A percentile compares a stretch with the other conserved stretches of the same genome.
These are phyloP conservation scores for Ashbya aceris DNA, from an alignment of 1,139 yeast species.

Conservation along the genomic window DNA sequence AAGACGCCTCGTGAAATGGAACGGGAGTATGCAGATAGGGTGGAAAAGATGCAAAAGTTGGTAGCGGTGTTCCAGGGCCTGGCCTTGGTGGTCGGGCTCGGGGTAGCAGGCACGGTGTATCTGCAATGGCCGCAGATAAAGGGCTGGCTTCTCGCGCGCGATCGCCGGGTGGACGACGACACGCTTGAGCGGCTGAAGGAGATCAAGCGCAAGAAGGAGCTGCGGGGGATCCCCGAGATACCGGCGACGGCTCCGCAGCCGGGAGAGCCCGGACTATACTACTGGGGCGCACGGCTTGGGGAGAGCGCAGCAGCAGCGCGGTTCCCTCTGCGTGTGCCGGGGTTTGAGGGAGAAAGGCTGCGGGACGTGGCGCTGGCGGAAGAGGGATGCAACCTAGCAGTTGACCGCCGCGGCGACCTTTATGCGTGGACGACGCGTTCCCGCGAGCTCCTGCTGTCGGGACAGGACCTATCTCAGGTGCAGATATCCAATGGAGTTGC, in stretches of 20 bases:
- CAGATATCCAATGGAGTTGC: conserved; percentile 46
- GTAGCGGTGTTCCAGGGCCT: conserved; percentile 21
- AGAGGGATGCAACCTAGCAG: conserved; percentile 47
- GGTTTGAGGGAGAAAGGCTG: conserved; percentile 54
- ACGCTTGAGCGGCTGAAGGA: conserved; percentile 13
- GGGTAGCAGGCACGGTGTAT: conserved; percentile 17
- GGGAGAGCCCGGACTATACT: conserved; percentile 42
- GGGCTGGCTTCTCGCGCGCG: conserved; percentile 19
- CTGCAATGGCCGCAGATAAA: conserved; percentile 22
- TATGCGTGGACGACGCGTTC: conserved; percentile 48
- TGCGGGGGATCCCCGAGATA: conserved; percentile 21
- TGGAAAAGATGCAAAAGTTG: conserved; percentile 17
- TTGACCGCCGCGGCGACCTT: conserved; percentile 62
- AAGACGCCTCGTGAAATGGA: conserved; percentile 13
- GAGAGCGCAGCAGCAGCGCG: conserved; percentile 31
- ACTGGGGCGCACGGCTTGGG: conserved; percentile 41
- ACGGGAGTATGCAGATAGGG: conserved; percentile 13
- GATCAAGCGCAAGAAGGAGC: conserved; percentile 13
- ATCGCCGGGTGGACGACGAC: conserved; percentile 13
- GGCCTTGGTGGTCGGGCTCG: conserved; percentile 14
- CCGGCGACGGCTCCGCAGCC: conserved; percentile 28
- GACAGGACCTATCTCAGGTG: conserved; percentile 38
- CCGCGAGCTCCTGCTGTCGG: conserved; percentile 28
- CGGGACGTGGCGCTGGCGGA: conserved; percentile 50
- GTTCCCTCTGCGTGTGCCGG: conserved; percentile 50